These are phyloP conservation scores for Lasiosphaeris hirsuta DNA, from an alignment of 495 filamentous ascomycete genomes.

Conservation along the genomic window DNA sequence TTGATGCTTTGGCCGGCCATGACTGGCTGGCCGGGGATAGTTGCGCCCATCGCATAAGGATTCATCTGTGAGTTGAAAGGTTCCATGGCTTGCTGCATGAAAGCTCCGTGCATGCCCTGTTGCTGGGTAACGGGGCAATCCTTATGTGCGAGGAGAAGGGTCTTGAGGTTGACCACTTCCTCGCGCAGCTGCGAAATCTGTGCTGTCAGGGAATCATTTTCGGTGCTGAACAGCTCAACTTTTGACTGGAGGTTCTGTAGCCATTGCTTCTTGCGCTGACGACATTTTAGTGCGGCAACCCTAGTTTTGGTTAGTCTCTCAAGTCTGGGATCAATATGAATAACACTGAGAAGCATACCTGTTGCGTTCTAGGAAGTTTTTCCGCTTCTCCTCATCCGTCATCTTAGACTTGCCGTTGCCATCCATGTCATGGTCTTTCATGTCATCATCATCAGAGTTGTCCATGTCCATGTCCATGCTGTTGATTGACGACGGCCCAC, in stretches of 20 bases:
- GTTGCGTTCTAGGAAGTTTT: constrained; percentile 96
- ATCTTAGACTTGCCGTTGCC: constrained; percentile 63
- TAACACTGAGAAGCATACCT: constrained; percentile 58
- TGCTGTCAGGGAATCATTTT: constrained; percentile 83
- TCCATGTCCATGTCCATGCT: constrained; percentile 23
- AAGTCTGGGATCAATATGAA: background rate
- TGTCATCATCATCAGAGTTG: constrained; percentile 36
- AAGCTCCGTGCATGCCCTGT: constrained; percentile 70
- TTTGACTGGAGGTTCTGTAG: constrained; percentile 93
- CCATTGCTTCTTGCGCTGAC: constrained; percentile 99
- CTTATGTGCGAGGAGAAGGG: constrained; percentile 88
- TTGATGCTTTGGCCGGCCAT: constrained; percentile 53
- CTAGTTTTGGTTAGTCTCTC: constrained; percentile 46
- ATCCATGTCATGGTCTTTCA: constrained; percentile 52
- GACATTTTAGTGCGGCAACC: constrained; percentile 93
- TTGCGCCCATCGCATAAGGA: constrained; percentile 65
- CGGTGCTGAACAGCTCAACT: constrained; percentile 83
- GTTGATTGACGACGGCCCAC: constrained; percentile 36
- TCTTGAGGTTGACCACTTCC: constrained; percentile 94
- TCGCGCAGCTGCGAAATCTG: constrained; percentile 83
- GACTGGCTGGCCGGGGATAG: constrained; percentile 52
- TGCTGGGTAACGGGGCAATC: constrained; percentile 91
- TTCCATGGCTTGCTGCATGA: constrained; percentile 55
- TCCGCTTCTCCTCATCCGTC: constrained; percentile 98
- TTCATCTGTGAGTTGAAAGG: constrained; percentile 59